Evolutionary conservation across 139 green algal species (phyloP).

Genomic region (Tetradesmus obliquus): DNA sequence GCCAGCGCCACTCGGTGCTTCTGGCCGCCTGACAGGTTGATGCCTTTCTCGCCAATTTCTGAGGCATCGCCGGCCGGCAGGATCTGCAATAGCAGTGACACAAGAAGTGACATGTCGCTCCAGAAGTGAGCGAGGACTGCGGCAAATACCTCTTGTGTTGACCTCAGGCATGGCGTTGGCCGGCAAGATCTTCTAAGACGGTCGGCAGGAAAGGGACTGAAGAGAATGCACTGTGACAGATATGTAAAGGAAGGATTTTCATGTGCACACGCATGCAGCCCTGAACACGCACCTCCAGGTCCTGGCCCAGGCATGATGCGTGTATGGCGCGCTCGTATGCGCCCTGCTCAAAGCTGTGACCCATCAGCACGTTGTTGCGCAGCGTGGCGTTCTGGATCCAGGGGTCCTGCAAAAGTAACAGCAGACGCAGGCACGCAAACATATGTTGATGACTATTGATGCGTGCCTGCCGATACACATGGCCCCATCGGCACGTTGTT

Average conservation of each 20-base stretch:
- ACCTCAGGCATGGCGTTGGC: too few relatives aligned
- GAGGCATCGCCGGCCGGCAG: conserved; percentile 84
- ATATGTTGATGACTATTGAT: conserved; percentile 50
- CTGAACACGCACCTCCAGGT: conserved; percentile 58
- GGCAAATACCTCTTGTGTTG: too few relatives aligned
- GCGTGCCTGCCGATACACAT: not conserved
- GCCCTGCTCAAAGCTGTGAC: conserved; percentile 48
- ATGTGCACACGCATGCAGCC: conserved; percentile 62
- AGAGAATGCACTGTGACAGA: not conserved
- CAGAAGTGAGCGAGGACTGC: too few relatives aligned
- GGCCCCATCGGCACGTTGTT: conserved; percentile 81
- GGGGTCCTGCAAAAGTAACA: conserved; percentile 56
- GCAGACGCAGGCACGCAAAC: not conserved
- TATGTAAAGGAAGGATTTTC: not conserved
- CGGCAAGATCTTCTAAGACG: too few relatives aligned
- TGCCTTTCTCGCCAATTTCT: conserved; percentile 94
- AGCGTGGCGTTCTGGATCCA: conserved; percentile 91
- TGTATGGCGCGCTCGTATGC: conserved; percentile 50
- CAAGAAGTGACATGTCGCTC: too few relatives aligned
- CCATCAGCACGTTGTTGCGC: conserved; percentile 83
- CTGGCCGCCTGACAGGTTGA: conserved; percentile 94
- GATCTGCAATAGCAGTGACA: conserved; percentile 71
- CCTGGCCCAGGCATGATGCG: conserved; percentile 64
- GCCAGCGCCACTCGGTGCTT: conserved; percentile 93
- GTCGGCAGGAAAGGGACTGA: too few relatives aligned